These are phyloP conservation scores for Kazachstania sp. DNA, from an alignment of 1,139 yeast genomes.

Conservation along the genomic window DNA sequence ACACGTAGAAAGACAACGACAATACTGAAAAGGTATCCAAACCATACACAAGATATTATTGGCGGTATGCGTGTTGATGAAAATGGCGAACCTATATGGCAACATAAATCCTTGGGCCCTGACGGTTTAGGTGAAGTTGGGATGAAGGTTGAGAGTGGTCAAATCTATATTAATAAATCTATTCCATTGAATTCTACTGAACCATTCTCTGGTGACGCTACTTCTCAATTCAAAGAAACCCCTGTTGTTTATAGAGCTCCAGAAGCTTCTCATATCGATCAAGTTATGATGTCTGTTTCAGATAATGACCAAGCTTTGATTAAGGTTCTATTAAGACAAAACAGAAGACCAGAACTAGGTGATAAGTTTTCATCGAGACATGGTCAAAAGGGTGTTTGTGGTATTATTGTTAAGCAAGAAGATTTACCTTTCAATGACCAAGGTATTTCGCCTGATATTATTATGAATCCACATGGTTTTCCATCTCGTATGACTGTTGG, in stretches of 20 bases:
- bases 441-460: conserved; percentile 88
- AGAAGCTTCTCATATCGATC: conserved; percentile 90
- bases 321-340: conserved; percentile 85
- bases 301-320: conserved; percentile 92
- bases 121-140: conserved; percentile 99
- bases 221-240: conserved; percentile 68
- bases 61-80: conserved; percentile 87
- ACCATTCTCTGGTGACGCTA: conserved; percentile 41
- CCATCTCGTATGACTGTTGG: conserved; percentile 99
- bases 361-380: conserved; percentile 96
- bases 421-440: conserved; percentile 91
- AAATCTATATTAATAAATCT: conserved; percentile 84
- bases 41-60: conserved; percentile 84
- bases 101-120: conserved; percentile 79
- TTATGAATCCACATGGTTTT: conserved; percentile 99
- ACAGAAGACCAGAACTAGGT: conserved; percentile 96
- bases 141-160: conserved; percentile 81
- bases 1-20: conserved; percentile 91
- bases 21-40: conserved; percentile 81
- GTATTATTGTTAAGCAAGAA: conserved; percentile 92
- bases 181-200: conserved; percentile 86
- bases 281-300: conserved; percentile 94
- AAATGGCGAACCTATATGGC: conserved; percentile 70
- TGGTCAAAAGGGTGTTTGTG: conserved; percentile 99
- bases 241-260: conserved; percentile 92